phyloP scores from a whole-genome alignment of 2,329 filamentous ascomycete species.

The Tympanopsis confertula region DNA sequence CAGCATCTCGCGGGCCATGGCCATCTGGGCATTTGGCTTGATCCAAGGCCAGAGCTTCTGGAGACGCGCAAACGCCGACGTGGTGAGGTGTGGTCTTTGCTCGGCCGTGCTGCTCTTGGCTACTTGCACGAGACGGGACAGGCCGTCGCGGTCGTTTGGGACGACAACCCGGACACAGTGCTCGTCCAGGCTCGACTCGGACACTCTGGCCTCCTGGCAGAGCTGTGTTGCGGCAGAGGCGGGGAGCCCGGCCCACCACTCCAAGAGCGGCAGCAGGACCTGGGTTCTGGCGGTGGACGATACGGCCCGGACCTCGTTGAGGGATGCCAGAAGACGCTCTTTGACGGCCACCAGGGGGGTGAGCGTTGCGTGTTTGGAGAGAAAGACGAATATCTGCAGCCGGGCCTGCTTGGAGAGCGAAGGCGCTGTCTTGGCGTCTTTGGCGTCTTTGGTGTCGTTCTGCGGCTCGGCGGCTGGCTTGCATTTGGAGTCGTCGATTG shows the following conservation, averaged over 20 bases:
- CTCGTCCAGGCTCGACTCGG: constrained; percentile 23
- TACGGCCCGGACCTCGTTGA: constrained; percentile 64
- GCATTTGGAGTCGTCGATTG: constrained; percentile 38
- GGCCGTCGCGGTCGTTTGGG: constrained; percentile 37
- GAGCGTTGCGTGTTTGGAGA: constrained; percentile 60
- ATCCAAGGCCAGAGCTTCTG: constrained; percentile 61
- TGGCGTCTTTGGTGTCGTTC: constrained; percentile 9
- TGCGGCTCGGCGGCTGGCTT: constrained; percentile 29
- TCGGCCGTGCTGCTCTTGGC: constrained; percentile 27
- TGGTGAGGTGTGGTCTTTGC: constrained; percentile 39
- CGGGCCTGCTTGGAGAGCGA: constrained; percentile 46
- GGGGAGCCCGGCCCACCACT: constrained; percentile 51
- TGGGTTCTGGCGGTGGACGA: constrained; percentile 59
- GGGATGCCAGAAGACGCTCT: constrained; percentile 54
- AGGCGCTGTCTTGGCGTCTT: constrained; percentile 30
- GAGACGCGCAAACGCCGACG: constrained; percentile 57
- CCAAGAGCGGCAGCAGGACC: constrained; percentile 63
- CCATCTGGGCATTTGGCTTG: constrained; percentile 50
- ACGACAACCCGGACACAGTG: constrained; percentile 38
- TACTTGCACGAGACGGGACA: constrained; percentile 38
- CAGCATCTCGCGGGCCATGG: constrained; percentile 51
- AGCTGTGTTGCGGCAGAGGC: constrained; percentile 35
- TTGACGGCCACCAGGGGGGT: constrained; percentile 64
- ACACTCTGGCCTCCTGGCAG: constrained; percentile 25
- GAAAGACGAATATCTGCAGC: constrained; percentile 54